Evolutionary conservation across 768 basidiomycete genomes (phyloP).

Genomic region (Trametes cingulata): DNA sequence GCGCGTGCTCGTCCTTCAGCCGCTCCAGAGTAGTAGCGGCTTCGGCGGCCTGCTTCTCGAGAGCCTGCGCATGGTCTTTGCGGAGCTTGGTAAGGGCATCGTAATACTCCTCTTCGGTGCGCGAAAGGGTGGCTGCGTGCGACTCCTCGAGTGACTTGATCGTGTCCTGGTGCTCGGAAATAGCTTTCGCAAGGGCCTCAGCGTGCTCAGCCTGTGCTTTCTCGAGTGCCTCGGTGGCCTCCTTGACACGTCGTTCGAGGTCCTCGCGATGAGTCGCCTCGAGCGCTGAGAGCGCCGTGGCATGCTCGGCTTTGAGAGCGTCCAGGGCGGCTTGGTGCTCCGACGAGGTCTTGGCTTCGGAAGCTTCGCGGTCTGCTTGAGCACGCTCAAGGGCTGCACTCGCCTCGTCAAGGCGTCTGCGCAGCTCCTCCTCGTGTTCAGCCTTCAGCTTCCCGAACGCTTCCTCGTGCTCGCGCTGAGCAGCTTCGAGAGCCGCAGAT

Average conservation of each 20-base stretch:
- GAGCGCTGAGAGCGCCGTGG: slow-evolving; percentile 55
- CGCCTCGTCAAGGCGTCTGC: slow-evolving; percentile 55
- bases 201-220: slow-evolving; percentile 56
- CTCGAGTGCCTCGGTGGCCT: slow-evolving; percentile 50
- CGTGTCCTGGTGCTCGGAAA: slow-evolving; percentile 53
- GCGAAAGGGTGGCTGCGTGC: slow-evolving; percentile 55
- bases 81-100: slow-evolving; percentile 78
- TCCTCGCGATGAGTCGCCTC: slow-evolving; percentile 49
- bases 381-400: slow-evolving; percentile 50
- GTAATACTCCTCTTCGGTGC: slow-evolving; percentile 81
- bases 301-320: slow-evolving; percentile 61
- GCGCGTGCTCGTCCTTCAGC: slow-evolving; percentile 74
- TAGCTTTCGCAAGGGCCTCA: slow-evolving; percentile 46
- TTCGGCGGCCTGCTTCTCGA: slow-evolving; percentile 64
- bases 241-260: slow-evolving; percentile 51
- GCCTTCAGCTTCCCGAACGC: slow-evolving; percentile 55
- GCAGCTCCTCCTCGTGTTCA: slow-evolving; percentile 44
- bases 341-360: slow-evolving; percentile 45
- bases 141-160: slow-evolving; percentile 65
- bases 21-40: slow-evolving; percentile 64
- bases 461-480: slow-evolving; percentile 57
- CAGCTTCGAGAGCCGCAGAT: slow-evolving; percentile 33
- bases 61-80: slow-evolving; percentile 63
- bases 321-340: slow-evolving; percentile 57
- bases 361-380: slow-evolving; percentile 54